A percentile compares a stretch with the other conserved stretches of the same genome.
Evolutionary conservation across 2,329 filamentous ascomycete genomes (phyloP).

Genomic region (Monosporascus sp.): DNA sequence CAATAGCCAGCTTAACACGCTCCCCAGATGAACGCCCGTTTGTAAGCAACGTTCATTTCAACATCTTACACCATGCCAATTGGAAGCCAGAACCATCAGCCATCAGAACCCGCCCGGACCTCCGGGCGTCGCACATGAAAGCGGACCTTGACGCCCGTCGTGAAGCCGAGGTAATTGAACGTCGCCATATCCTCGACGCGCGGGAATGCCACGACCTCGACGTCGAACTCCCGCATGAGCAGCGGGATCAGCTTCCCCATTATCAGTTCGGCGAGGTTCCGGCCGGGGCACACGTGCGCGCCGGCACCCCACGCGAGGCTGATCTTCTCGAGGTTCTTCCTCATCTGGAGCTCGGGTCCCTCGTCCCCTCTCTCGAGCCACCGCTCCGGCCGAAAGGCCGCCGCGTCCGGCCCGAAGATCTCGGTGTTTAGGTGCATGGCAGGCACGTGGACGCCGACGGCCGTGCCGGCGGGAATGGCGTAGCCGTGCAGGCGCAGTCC

Average conservation of each 20-base stretch:
- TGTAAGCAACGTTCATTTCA: no score
- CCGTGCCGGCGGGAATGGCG: slow-evolving; percentile 39
- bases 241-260: slow-evolving; percentile 39
- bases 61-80: no score
- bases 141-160: slow-evolving; percentile 40
- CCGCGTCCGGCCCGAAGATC: slow-evolving; percentile 44
- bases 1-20: no score
- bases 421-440: slow-evolving; percentile 44
- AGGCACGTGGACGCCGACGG: slow-evolving; percentile 47
- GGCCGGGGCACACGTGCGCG: slow-evolving; percentile 44
- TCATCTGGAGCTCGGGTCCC: slow-evolving; percentile 9
- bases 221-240: slow-evolving; percentile 40
- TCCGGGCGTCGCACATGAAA: slow-evolving; percentile 24
- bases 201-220: slow-evolving; percentile 34
- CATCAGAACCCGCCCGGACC: not conserved
- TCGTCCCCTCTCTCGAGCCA: slow-evolving; percentile 36
- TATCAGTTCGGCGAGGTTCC: slow-evolving; percentile 46
- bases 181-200: slow-evolving; percentile 30
- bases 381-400: slow-evolving; percentile 39
- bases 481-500: slow-evolving; percentile 35
- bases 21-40: no score
- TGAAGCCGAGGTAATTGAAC: slow-evolving; percentile 49
- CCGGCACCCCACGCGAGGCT: slow-evolving; percentile 51
- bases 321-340: slow-evolving; percentile 37
- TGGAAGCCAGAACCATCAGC: no score